Percentiles rank a stretch among this genome's conserved stretches.
Evolutionary conservation across 2,329 filamentous ascomycete genomes (phyloP).

Genomic region (Stagonosporopsis vannaccii): DNA sequence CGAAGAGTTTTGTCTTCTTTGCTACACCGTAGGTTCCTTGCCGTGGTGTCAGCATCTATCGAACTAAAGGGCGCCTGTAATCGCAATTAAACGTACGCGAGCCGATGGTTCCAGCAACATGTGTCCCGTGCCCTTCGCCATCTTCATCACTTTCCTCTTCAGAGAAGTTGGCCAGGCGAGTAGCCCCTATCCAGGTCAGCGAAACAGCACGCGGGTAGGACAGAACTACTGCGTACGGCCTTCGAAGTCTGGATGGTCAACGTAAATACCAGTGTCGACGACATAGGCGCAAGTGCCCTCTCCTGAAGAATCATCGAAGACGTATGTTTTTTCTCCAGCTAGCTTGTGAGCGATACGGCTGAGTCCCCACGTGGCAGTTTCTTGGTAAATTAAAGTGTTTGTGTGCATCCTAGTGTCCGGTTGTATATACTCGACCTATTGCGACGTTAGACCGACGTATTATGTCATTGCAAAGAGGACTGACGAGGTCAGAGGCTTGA

Average conservation of each 20-base stretch:
- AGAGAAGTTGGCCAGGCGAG: conserved; percentile 37
- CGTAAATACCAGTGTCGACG: conserved; percentile 69
- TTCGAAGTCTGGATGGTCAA: conserved; percentile 57
- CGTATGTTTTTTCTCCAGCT: conserved; percentile 42
- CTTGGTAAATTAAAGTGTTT: conserved; percentile 42
- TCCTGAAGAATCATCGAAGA: conserved; percentile 49
- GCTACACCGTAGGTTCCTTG: conserved; percentile 42
- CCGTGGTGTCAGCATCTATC: background rate
- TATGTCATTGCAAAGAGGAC: background rate
- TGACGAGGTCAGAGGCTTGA: conserved; percentile 33
- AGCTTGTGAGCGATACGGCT: conserved; percentile 47
- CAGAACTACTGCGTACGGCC: conserved; percentile 34
- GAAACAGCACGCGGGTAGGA: background rate
- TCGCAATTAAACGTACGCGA: conserved; percentile 9
- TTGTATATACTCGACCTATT: conserved; percentile 47
- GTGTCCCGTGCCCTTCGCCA: conserved; percentile 47
- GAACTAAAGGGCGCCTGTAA: too few relatives aligned
- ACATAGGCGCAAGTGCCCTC: conserved; percentile 62
- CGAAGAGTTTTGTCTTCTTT: conserved; percentile 45
- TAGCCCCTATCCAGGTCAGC: conserved; percentile 27
- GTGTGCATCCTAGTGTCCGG: conserved; percentile 42
- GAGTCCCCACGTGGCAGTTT: conserved; percentile 50
- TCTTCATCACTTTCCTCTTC: conserved; percentile 33
- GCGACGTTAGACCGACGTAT: background rate
- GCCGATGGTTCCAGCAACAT: conserved; percentile 45